Evolutionary conservation across 345 rosid species (phyloP), one percentile per base, ranked within the genome.

Genomic region (Chamaenerion angustifolium): DNA sequence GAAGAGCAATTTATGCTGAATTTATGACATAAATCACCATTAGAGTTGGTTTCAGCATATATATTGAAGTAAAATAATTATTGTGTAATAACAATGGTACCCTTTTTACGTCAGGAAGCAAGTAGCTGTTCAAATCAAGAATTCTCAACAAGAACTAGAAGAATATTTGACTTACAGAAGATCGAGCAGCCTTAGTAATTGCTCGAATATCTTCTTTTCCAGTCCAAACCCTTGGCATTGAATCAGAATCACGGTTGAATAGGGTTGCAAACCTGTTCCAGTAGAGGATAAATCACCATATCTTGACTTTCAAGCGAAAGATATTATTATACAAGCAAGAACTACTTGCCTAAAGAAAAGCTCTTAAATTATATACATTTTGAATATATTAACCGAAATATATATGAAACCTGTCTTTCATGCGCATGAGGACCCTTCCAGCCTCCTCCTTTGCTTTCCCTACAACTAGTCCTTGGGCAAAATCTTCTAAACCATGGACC

Each of bases 221-320:
- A 7, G 85, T 84, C 99, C 99, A 93, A 61, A 93, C 74, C 43
- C 99, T 88, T 10, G 99, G 94, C 92, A 93, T 85, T 60, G 99
- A 93, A 57, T 93, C 99, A 60, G 95, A 56, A 74, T 88, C 99
- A 62, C 77, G 95, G 75, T 90, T 81, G 52, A 93, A 88, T 61
- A 93, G 66, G 60, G 68, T 76, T 46, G 97, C 61, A 76, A 93
- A 93, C 76, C 99, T 93, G 83, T 15, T 58, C 12, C 51, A 51
- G 54, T 56, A 49, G 40, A 25, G 16, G 19, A 49, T 5, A 48
- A 21, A 6, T 48, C 12, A 48, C 27, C 2, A 23, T 23, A 5
- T 12, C n/a, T 44, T 13, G 4, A 13, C 3, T 44, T 44, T 44
- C 47, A 44, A 13, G 47, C 16, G 17, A 44, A 44, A 44, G 1